Evolutionary conservation across 129 eudicot species (phyloP).

Genomic region (Saussurea involucrata): DNA sequence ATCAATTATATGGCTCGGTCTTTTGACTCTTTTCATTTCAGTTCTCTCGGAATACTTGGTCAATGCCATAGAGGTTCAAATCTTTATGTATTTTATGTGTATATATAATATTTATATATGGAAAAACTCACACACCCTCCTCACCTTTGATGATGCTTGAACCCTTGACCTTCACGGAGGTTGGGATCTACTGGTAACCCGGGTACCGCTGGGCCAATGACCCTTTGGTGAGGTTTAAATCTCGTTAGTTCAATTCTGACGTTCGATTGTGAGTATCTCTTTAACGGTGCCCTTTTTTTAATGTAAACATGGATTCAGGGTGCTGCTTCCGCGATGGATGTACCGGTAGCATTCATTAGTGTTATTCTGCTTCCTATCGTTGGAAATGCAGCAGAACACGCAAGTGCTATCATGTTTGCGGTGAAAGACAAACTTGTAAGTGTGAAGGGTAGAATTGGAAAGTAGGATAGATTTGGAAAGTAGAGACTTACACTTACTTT

Average conservation of each 20-base stretch:
- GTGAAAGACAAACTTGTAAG: slow-evolving; percentile 83
- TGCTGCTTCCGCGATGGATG: slow-evolving; percentile 65
- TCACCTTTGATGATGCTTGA: background rate
- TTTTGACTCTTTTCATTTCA: slow-evolving; percentile 62
- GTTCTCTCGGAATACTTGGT: slow-evolving; percentile 72
- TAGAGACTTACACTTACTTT: no score
- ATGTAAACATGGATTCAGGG: slow-evolving; percentile 40
- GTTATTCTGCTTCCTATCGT: slow-evolving; percentile 79
- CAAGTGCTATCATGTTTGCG: slow-evolving; percentile 80
- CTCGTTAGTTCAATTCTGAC: background rate
- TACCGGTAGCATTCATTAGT: slow-evolving; percentile 72
- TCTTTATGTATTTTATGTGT: background rate
- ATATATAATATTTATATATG: background rate
- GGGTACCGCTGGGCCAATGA: background rate
- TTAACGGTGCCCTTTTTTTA: background rate
- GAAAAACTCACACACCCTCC: background rate
- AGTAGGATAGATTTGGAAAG: no score
- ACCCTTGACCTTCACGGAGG: background rate
- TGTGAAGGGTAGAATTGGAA: no score
- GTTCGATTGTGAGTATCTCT: background rate
- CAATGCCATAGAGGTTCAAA: slow-evolving; percentile 70
- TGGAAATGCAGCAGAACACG: slow-evolving; percentile 96
- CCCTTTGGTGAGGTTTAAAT: background rate
- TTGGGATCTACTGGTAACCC: background rate
- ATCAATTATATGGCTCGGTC: slow-evolving; percentile 56